phyloP scores from a whole-genome alignment of 2,329 filamentous ascomycete species.

The Thyridium curvatum region DNA sequence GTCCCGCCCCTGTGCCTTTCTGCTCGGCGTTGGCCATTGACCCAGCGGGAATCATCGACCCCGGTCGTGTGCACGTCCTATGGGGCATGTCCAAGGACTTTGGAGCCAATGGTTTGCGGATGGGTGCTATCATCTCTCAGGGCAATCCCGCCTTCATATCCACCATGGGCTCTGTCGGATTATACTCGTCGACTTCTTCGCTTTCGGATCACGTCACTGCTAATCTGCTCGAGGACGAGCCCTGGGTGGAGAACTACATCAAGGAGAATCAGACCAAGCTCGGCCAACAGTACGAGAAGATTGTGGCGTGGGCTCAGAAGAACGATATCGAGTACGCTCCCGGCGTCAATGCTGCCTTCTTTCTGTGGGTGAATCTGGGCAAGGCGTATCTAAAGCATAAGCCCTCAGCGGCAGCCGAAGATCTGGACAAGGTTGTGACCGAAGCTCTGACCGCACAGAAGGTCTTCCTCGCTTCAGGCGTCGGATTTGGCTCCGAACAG shows the following conservation, averaged over 20 bases:
- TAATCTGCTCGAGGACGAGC: conserved; percentile 34
- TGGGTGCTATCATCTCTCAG: conserved; percentile 37
- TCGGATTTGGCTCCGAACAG: neutral
- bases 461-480: no score
- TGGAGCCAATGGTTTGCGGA: conserved; percentile 47
- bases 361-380: conserved; percentile 45
- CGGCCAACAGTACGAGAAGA: conserved; percentile 24
- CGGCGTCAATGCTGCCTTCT: conserved; percentile 46
- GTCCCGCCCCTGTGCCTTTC: conserved; percentile 27
- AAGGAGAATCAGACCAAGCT: conserved; percentile 25
- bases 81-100: conserved; percentile 46
- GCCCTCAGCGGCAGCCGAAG: neutral
- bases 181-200: conserved; percentile 39
- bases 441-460: no score
- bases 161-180: neutral
- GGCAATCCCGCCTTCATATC: conserved; percentile 7
- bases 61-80: conserved; percentile 42
- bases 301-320: conserved; percentile 25
- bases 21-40: conserved; percentile 34
- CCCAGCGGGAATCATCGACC: conserved; percentile 35
- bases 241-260: conserved; percentile 37
- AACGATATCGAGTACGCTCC: conserved; percentile 36
- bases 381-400: neutral
- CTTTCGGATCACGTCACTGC: conserved; percentile 33
- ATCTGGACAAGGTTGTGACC: no score